Evolutionary conservation across 2,329 filamentous ascomycete genomes (phyloP), one percentile per base, ranked within the genome.

Genomic region (Botrytis hyacinthi): DNA sequence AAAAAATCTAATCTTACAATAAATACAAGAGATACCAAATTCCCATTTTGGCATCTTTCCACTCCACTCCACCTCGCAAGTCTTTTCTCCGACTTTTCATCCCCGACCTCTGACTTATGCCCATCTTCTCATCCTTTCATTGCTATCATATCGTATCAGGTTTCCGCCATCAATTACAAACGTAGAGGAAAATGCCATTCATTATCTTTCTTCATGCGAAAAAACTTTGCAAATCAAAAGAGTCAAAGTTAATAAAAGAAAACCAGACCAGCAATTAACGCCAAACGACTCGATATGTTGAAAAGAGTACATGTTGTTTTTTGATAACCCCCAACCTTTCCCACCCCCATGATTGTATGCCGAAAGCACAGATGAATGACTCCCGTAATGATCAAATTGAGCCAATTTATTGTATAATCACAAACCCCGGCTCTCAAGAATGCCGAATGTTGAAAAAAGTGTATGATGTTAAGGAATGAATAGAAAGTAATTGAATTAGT

Each of bases 401-500:
- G n/a, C 48, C 35, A 35, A 32, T 57, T 42, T 42, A 69, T 69
- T 57, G 48, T 69, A 69, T 57, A 44, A 69, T 69, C 66, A 59
- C 66, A 32, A 69, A 44, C 18, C 10, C 54, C 44, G 26, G 40
- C 44, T 73, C 18, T 57, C n/a, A 57, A 42, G 22, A 42, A 69
- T 69, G 35, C 66, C 66, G 26, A 32, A 69, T 57, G 35, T 57
- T 57, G 66, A 60, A 63, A 73, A 71, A 63, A 73, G 66, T 73
- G 26, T 70, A 70, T 59, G 46, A 59, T n/a, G 44, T 32, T 57
- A 69, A 48, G 42, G 71, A 70, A 75, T 40, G 51, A 57, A 69
- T 57, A 59, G 57, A n/a, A 61, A 46, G 60, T 37, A 29, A 61
- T 89, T 87, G 99, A 29, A 61, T 89, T 87, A 99, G 84, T 99